phyloP scores from a whole-genome alignment of 495 filamentous ascomycete species.

The Astrothelium subdiscretum region DNA sequence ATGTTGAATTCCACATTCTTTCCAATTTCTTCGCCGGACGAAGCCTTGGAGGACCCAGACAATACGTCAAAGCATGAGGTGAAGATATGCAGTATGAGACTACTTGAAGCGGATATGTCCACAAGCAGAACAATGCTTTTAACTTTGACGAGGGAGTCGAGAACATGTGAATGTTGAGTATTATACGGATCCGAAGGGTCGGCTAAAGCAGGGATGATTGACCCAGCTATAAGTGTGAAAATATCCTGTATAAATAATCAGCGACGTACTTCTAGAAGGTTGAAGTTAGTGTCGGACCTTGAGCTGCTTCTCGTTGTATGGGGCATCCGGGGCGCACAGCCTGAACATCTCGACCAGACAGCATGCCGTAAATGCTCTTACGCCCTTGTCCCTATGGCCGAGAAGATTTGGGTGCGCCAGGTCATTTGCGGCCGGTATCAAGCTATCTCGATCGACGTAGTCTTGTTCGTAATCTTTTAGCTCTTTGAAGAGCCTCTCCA shows the following conservation, averaged over 20 bases:
- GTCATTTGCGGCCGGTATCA: constrained; percentile 78
- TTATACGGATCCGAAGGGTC: constrained; percentile 89
- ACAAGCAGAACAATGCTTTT: constrained; percentile 90
- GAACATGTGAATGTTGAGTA: constrained; percentile 77
- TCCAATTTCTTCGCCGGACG: constrained; percentile 64
- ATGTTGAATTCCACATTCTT: constrained; percentile 91
- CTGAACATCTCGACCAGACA: constrained; percentile 91
- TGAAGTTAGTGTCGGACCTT: constrained; percentile 48
- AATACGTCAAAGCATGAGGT: constrained; percentile 84
- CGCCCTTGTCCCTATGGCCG: constrained; percentile 82
- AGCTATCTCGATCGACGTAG: constrained; percentile 64
- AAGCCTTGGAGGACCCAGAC: constrained; percentile 59
- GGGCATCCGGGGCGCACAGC: constrained; percentile 89
- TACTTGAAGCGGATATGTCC: constrained; percentile 72
- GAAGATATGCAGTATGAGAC: constrained; percentile 69
- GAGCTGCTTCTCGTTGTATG: constrained; percentile 78
- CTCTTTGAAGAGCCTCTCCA: constrained; percentile 73
- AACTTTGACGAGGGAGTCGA: constrained; percentile 78
- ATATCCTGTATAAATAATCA: constrained; percentile 53
- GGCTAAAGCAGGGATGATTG: constrained; percentile 71
- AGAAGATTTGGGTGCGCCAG: constrained; percentile 72
- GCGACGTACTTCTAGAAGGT: background rate
- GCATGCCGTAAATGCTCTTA: constrained; percentile 75
- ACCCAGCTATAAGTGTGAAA: constrained; percentile 76
- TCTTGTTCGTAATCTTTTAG: constrained; percentile 81